Evolutionary conservation across 2,329 filamentous ascomycete genomes (phyloP), one percentile per base, ranked within the genome.

Genomic region (Leptographium galeiforme): DNA sequence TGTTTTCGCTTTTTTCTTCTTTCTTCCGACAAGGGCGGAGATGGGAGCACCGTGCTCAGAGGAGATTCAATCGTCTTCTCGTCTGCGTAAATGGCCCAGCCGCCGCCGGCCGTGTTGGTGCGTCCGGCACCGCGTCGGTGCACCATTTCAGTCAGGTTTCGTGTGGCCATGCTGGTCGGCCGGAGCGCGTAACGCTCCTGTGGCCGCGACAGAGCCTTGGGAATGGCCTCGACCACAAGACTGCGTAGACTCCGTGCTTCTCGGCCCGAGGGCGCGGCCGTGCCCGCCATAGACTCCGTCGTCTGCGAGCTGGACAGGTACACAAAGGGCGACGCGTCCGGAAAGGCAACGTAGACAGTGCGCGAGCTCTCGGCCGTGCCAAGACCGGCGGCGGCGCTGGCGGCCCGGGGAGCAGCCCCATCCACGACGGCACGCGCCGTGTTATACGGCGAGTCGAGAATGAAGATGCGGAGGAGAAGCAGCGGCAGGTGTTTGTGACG

Each of bases 401-500:
- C 30, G 11, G n/a, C 46, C n/a, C 14, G 5, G 46, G 16, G 18
- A 1, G n/a, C 34, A 61, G 56, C 64, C 16, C 50, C 54, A n/a
- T 57, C 52, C 8, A 59, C 66, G 58, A 50, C 76, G 1, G 77
- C 75, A 16, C 79, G 68, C 40, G 71, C 70, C 16, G 78, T 80
- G 59, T 84, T 85, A 65, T 94, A 95, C 0, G 88, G 88, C 1
- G 87, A 87, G 64, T 93, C 85, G 57, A 89, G 72, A 55, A 90
- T 79, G 61, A 89, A 86, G 47, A 94, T 82, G 50, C 88, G 81
- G n/a, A 94, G 70, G 32, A 93, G 73, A 1, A 87, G 76, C 5
- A 93, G 70, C 0, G 86, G 80, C n/a, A 85, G 72, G 1, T 75
- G 73, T 52, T 77, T 74, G 52, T 86, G 84, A n/a, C 84, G 79